Percentiles rank a stretch among this genome's conserved stretches.
These are phyloP conservation scores for Arthrobotrys sinensis DNA, from an alignment of 2,329 filamentous ascomycete species.

Conservation along the genomic window DNA sequence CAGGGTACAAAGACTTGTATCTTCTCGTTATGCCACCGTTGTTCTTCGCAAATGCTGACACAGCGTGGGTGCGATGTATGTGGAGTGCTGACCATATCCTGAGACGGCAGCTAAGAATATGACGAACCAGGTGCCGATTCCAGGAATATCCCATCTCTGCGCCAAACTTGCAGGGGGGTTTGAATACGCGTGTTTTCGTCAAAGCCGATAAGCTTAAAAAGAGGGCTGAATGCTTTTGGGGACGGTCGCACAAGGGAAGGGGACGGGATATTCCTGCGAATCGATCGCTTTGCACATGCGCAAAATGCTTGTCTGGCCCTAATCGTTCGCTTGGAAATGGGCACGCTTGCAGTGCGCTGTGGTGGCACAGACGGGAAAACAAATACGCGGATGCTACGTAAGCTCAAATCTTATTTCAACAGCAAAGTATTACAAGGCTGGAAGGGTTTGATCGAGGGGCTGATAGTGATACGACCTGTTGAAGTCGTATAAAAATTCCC, in stretches of 20 bases:
- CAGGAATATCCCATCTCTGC: conserved; percentile 43
- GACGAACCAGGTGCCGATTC: conserved; percentile 21
- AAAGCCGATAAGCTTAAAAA: conserved; percentile 8
- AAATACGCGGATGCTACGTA: not conserved
- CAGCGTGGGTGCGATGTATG: conserved; percentile 15
- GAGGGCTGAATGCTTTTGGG: not conserved
- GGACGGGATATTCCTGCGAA: conserved; percentile 1
- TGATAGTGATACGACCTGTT: conserved; percentile 13
- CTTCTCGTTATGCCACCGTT: conserved; percentile 1
- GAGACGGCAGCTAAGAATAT: conserved; percentile 42
- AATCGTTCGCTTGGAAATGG: conserved; percentile 43
- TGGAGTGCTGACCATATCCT: conserved; percentile 31
- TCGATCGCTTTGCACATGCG: not conserved
- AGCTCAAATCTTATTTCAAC: conserved; percentile 18
- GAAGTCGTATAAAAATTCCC: conserved; percentile 10
- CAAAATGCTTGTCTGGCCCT: conserved; percentile 1
- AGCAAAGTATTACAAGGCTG: not conserved
- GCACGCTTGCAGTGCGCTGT: conserved; percentile 11
- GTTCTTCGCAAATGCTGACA: not conserved
- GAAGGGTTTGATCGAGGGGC: not conserved
- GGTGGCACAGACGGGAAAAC: conserved; percentile 10
- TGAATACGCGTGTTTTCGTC: conserved; percentile 11
- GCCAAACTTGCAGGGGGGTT: not conserved
- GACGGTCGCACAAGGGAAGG: conserved; percentile 1
- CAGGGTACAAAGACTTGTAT: conserved; percentile 7